A percentile compares a stretch with the other conserved stretches of the same genome.
These are phyloP conservation scores for Pseudoturritis turrita DNA, from an alignment of 345 rosid species.

Conservation along the genomic window DNA sequence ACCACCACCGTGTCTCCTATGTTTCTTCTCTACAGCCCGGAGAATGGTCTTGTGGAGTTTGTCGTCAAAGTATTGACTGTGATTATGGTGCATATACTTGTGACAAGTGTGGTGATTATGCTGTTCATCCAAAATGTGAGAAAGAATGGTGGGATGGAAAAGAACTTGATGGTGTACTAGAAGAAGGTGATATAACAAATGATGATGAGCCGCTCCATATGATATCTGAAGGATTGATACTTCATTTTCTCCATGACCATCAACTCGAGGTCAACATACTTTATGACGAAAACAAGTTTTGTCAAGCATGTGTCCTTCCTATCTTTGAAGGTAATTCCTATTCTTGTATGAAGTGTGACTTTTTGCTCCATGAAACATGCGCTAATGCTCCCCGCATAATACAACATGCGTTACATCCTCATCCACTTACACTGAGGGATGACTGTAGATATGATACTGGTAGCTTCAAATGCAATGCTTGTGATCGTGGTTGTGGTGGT, in stretches of 20 bases:
- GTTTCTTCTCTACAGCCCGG: neutral
- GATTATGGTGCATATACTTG: neutral
- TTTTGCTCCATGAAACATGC: neutral
- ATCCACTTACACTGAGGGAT: neutral
- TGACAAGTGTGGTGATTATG: neutral
- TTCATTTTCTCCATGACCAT: constrained; percentile 7
- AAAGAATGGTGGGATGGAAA: neutral
- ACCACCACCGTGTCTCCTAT: neutral
- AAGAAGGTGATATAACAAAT: neutral
- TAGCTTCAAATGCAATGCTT: neutral
- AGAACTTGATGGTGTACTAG: neutral
- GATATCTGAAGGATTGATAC: neutral
- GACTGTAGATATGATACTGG: neutral
- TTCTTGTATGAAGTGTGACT: neutral
- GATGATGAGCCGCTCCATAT: neutral
- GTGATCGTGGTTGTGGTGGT: neutral
- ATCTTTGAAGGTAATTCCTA: neutral
- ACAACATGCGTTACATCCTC: neutral
- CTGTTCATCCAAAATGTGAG: neutral
- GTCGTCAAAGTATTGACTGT: neutral
- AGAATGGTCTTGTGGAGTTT: neutral
- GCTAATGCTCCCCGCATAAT: neutral
- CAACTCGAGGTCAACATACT: neutral
- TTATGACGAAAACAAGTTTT: neutral
- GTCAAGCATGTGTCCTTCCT: neutral